A percentile compares a stretch with the other conserved stretches of the same genome.
Evolutionary conservation across 108 stramenopile genomes (phyloP).

Genomic region (Stephanodiscus minutulus): DNA sequence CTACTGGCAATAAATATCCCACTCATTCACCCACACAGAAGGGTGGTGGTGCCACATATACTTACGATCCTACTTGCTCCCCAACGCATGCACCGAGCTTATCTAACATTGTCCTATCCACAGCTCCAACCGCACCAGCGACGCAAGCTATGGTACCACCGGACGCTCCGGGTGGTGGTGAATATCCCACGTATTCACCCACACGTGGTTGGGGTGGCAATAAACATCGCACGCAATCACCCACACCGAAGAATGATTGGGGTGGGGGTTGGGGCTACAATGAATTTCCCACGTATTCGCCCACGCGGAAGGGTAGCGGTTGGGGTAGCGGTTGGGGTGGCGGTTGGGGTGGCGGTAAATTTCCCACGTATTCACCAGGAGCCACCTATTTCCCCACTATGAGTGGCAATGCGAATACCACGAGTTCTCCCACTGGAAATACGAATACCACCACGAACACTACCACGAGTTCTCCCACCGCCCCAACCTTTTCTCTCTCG

Average conservation of each 20-base stretch:
- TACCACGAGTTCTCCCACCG: not conserved
- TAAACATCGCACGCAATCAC: not conserved
- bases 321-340: not conserved
- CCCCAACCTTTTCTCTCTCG: no score
- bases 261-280: constrained; percentile 1
- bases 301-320: not conserved
- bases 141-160: no score
- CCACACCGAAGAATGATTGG: not conserved
- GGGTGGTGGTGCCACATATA: not conserved
- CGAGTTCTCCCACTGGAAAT: not conserved
- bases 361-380: constrained; percentile 2
- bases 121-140: not conserved
- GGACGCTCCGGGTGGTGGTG: not conserved
- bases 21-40: constrained; percentile 18
- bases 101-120: not conserved
- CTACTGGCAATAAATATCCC: not conserved
- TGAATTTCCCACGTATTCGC: constrained; percentile 1
- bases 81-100: constrained; percentile 16
- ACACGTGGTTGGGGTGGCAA: not conserved
- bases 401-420: not conserved
- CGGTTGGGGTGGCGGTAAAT: not conserved
- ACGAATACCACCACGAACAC: not conserved
- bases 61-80: not conserved
- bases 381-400: not conserved
- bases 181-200: constrained; percentile 25